Evolutionary conservation across 1,284 basidiomycete species (phyloP), one percentile per base, ranked within the genome.

Genomic region (Ceratobasidium sp.): DNA sequence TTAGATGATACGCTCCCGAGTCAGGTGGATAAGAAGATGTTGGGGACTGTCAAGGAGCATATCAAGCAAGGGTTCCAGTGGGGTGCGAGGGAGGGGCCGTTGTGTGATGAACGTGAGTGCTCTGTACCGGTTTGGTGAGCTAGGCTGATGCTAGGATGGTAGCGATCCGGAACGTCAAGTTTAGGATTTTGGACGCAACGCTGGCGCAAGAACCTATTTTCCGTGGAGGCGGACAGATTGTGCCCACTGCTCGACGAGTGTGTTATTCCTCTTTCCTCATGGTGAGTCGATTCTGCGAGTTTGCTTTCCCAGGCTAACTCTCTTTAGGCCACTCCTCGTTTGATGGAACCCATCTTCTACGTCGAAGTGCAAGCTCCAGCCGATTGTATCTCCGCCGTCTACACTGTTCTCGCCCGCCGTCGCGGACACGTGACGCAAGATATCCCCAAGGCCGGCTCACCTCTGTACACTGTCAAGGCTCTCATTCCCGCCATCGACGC

Each of bases 31-130:
- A 98, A 98, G 80, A 97, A 95, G 79, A 76, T 94, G 70, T 81
- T 99, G 68, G 88, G 86, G 40, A 89, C 90, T 15, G 93, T 98
- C 62, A 95, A 91, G 79, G 96, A 99, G 75, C 91, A 94, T 74
- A 91, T 99, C 77, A 96, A 94, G 80, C 97, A 99, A 80, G 97
- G 97, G 35, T 99, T 99, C 89, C 97, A 98, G 78, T 99, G 97
- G 97, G 97, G 93, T 69, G 89, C 96, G 56, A 85, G 96, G 52
- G 97, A 99, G 82, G 97, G 97, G 0, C 97, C 97, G 22, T 77
- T 99, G 58, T 98, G 96, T 77, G 97, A 99, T 77, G 97, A 99
- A 81, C 97, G 94, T 96, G 76, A 86, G 94, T 86, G 52, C 31
- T 40, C 29, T 38, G 38, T 64, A 15, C 71, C 25, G 56, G 13